Base-by-base conservation (phyloP, 495 filamentous ascomycete genomes). In the Xylaria bambusicola region DNA sequence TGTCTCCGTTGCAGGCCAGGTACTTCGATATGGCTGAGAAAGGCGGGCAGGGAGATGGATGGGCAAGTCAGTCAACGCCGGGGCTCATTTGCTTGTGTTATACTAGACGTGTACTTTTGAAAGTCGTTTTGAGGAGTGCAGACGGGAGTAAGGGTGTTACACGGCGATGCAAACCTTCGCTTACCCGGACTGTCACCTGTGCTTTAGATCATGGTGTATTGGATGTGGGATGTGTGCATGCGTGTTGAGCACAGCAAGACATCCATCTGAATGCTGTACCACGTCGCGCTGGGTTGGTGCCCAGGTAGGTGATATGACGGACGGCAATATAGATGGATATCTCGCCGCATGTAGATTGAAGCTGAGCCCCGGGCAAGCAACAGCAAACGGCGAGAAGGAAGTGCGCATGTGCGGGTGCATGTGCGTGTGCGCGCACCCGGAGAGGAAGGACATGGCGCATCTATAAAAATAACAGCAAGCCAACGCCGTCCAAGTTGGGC, bases 121-220 rank as follows among this genome's bases (percentile, higher is more conserved):
- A n/a, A 5, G 29, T 10, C 29, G 29, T 33, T 49, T 42, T 42
- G 38, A 41, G 36, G 38, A 29, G 23, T 18, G 55, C 44, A 50
- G 46, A 50, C 55, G 46, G 23, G 7, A 29, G 35, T 3, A 15
- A n/a, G n/a, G 18, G 46, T 23, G 21, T 35, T 13, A 18, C 46
- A 50, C 45, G 12, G 35, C 41, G 46, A 58, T 31, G 24, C n/a
- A 51, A 50, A 3, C n/a, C 46, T 57, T 50, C 45, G 46, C 50
- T 50, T 58, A 33, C 29, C 29, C 10, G 35, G 24, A 2, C 24
- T 44, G 46, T 35, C 10, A n/a, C 31, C 13, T 15, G 33, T 18
- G 10, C 45, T 23, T 20, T 29, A 50, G 12, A n/a, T 58, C 2
- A n/a, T n/a, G 24, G 31, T 0, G 31, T 21, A 3, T 15, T 35